Base-by-base conservation (phyloP, 176 grass and related monocot genomes). In the Cenchrus purpureus region DNA sequence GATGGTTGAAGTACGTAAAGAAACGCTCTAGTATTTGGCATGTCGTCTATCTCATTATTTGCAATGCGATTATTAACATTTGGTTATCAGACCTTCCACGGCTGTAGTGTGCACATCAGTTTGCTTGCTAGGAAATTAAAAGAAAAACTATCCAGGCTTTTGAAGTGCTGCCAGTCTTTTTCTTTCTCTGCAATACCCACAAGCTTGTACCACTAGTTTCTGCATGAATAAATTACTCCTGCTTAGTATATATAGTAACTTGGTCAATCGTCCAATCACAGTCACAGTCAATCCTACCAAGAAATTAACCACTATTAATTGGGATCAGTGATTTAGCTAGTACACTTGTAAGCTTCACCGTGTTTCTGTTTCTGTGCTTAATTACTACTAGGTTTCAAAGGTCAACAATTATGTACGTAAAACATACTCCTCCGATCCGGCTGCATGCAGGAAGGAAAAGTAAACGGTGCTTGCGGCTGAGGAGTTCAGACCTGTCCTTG, bases 401-500 rank as follows among this genome's bases (percentile, higher is more conserved):
- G 89, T 91, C 81, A 87, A 84, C 85, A 7, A 55, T 51, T 34
- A 84, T 20, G 43, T 69, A 8, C 69, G 85, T 46, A 70, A 77
- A 80, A 87, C 80, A 86, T 83, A 82, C 68, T 78, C 73, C 68
- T 32, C 12, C 58, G 17, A 16, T 65, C 8, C 37, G 37, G 37
- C 37, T 40, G 37, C 37, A 40, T 54, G 32, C 12, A 71, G 20
- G 65, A 50, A 72, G 19, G 22, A 75, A 80, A 87, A 84, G 80
- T 84, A 84, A 84, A 84, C 85, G 76, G 51, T 51, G 53, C 44
- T 65, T 62, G 85, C 70, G 85, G 89, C 89, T 77, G 34, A 54
- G 60, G 16, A 64, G 81, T 91, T 87, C 89, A 91, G 84, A 84
- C 85, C 4, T 91, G 89, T 71, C 85, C 76, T 76, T 84, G 5